Evolutionary conservation across 2,329 filamentous ascomycete species (phyloP).

Genomic region (Biscogniauxia marginata): DNA sequence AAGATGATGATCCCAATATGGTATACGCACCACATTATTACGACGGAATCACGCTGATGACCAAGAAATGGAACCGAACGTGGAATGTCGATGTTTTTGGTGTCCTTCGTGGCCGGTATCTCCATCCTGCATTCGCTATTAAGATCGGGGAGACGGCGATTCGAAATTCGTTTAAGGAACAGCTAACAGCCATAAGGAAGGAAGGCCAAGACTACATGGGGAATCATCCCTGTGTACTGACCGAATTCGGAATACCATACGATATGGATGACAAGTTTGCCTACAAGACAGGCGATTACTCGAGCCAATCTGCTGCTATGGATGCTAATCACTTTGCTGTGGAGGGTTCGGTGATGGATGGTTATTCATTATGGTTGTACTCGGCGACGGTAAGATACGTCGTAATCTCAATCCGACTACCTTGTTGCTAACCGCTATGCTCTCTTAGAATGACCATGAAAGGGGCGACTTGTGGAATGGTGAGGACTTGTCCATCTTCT

Average conservation of each 20-base stretch:
- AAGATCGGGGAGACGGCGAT: conserved; percentile 93
- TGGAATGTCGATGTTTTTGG: conserved; percentile 98
- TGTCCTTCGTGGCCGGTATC: conserved; percentile 82
- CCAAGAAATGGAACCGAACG: conserved; percentile 96
- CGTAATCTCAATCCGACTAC: conserved; percentile 4
- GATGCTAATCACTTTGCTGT: conserved; percentile 95
- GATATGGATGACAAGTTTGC: conserved; percentile 98
- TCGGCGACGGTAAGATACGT: conserved; percentile 58
- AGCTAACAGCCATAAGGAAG: conserved; percentile 76
- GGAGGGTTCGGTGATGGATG: conserved; percentile 79
- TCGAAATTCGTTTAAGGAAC: conserved; percentile 86
- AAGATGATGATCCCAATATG: conserved; percentile 85
- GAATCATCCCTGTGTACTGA: conserved; percentile 83
- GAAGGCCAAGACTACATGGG: conserved; percentile 90
- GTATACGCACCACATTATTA: conserved; percentile 96
- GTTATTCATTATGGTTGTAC: conserved; percentile 90
- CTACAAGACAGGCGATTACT: conserved; percentile 93
- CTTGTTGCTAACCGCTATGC: conserved; percentile 7
- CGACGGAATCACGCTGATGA: conserved; percentile 93
- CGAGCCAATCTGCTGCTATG: conserved; percentile 86
- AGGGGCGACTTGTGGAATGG: conserved; percentile 97
- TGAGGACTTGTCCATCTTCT: conserved; percentile 91
- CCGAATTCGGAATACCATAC: conserved; percentile 96
- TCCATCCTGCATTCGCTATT: conserved; percentile 86
- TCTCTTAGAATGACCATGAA: conserved; percentile 73